These are phyloP conservation scores for Casaregolazyma lundiana DNA, from an alignment of 1,139 yeast species.

Conservation along the genomic window DNA sequence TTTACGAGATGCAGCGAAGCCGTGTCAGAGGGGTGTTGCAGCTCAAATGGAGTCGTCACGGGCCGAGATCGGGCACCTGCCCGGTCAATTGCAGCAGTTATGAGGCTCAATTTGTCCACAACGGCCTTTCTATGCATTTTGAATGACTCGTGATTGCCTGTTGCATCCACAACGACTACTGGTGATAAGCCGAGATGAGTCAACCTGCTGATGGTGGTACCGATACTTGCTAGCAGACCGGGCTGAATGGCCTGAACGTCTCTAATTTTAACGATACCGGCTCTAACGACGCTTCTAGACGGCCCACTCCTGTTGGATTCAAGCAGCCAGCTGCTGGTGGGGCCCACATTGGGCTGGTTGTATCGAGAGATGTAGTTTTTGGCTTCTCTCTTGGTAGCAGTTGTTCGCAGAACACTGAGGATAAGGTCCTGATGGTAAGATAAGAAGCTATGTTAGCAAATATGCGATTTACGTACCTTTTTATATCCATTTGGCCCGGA, in stretches of 20 bases:
- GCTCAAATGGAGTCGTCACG: constrained; percentile 10
- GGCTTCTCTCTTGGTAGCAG: constrained; percentile 67
- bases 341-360: constrained; percentile 20
- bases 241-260: constrained; percentile 35
- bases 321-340: constrained; percentile 15
- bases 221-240: constrained; percentile 41
- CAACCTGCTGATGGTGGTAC: constrained; percentile 47
- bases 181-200: constrained; percentile 48
- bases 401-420: constrained; percentile 56
- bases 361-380: constrained; percentile 52
- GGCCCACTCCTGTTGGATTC: constrained; percentile 26
- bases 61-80: constrained; percentile 16
- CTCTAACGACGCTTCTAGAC: constrained; percentile 34
- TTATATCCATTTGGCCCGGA: neutral
- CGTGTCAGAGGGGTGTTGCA: constrained; percentile 7
- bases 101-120: constrained; percentile 22
- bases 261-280: constrained; percentile 50
- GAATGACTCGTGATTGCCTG: constrained; percentile 24
- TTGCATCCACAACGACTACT: constrained; percentile 35
- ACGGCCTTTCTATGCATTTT: constrained; percentile 22
- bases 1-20: constrained; percentile 23
- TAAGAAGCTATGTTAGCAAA: neutral
- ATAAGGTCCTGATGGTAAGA: constrained; percentile 40
- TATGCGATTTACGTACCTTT: neutral
- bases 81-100: constrained; percentile 24